Conservation (phyloP, 2,329 filamentous ascomycete species). For the Talaromyces sp. region DNA sequence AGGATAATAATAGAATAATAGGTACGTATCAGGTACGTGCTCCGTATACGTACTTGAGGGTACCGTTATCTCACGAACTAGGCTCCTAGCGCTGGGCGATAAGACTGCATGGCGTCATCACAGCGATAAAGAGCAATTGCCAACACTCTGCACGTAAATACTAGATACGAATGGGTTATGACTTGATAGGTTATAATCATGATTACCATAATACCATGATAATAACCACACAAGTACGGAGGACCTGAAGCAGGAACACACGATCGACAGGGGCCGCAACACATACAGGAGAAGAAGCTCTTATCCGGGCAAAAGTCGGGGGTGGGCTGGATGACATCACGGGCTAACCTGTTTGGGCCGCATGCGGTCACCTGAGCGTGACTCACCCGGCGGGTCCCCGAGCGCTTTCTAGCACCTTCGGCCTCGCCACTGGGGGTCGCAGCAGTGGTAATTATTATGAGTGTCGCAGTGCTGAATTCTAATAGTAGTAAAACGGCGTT, state of each 20-base stretch:
- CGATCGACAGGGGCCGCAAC: neutral
- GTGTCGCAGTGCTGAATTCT: too few relatives aligned
- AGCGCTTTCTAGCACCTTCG: constrained; percentile 15
- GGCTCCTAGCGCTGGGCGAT: neutral
- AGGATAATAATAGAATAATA: neutral
- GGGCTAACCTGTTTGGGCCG: neutral
- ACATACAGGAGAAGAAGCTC: neutral
- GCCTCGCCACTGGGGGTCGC: neutral
- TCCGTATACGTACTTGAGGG: neutral
- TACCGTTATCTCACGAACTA: neutral
- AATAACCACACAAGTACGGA: neutral
- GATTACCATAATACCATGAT: too few relatives aligned
- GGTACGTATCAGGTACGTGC: too few relatives aligned
- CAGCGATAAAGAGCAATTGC: neutral
- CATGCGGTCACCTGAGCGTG: neutral
- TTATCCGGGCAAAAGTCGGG: neutral
- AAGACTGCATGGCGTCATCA: neutral
- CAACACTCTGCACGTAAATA: neutral
- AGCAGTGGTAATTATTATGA: neutral
- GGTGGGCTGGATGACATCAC: neutral
- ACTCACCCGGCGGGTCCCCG: constrained; percentile 6
- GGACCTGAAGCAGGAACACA: neutral
- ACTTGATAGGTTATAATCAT: neutral
- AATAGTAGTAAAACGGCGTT: too few relatives aligned
- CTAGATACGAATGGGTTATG: too few relatives aligned